A percentile compares a stretch with the other conserved stretches of the same genome.
These are phyloP conservation scores for Pseudogymnoascus sp. DNA, from an alignment of 2,329 filamentous ascomycete species.

Conservation along the genomic window DNA sequence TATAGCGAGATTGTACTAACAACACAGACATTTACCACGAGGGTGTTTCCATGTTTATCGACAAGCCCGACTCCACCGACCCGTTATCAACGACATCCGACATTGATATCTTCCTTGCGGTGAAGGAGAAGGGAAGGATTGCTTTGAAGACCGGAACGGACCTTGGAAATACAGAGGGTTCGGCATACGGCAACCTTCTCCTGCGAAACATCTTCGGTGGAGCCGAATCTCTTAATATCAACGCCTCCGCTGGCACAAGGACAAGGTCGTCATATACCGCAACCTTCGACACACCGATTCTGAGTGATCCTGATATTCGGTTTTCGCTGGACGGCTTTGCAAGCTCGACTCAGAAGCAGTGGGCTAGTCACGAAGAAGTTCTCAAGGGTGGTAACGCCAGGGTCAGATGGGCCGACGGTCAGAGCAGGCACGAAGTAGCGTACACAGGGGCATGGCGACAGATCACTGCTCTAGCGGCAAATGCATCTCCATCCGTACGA, in stretches of 20 bases:
- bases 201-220: slow-evolving; percentile 93
- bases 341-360: slow-evolving; percentile 80
- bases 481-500: slow-evolving; percentile 74
- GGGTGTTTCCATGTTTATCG: slow-evolving; percentile 74
- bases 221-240: slow-evolving; percentile 80
- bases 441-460: slow-evolving; percentile 85
- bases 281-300: slow-evolving; percentile 72
- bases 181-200: slow-evolving; percentile 79
- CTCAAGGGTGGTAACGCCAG: slow-evolving; percentile 71
- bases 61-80: slow-evolving; percentile 63
- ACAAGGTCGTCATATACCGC: slow-evolving; percentile 89
- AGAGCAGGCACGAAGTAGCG: slow-evolving; percentile 68
- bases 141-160: slow-evolving; percentile 93
- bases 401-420: slow-evolving; percentile 63
- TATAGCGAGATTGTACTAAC: slow-evolving; percentile 10
- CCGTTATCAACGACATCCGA: slow-evolving; percentile 67
- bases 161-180: slow-evolving; percentile 87
- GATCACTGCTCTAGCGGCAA: slow-evolving; percentile 67
- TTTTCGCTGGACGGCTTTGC: slow-evolving; percentile 74
- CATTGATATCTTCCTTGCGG: slow-evolving; percentile 72
- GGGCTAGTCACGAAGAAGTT: slow-evolving; percentile 90
- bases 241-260: slow-evolving; percentile 81
- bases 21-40: slow-evolving; percentile 76
- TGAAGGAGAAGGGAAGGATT: slow-evolving; percentile 73
- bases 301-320: slow-evolving; percentile 75